Evolutionary conservation across 345 rosid species (phyloP).

Genomic region (Brassica incana): DNA sequence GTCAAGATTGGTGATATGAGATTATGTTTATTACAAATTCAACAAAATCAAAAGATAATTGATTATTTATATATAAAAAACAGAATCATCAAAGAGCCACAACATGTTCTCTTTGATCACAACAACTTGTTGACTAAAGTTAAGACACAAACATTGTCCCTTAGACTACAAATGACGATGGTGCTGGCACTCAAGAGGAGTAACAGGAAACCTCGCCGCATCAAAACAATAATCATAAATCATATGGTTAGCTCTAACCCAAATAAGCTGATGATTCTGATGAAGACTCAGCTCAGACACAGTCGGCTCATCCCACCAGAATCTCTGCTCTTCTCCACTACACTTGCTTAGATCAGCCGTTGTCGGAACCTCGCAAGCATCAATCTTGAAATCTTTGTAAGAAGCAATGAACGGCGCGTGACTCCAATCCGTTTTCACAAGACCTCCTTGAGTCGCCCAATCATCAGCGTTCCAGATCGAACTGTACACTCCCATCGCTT

Average conservation of each 20-base stretch:
- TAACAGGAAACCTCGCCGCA: slow-evolving; percentile 65
- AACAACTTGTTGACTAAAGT: background rate
- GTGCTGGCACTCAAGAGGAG: slow-evolving; percentile 86
- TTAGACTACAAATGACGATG: slow-evolving; percentile 66
- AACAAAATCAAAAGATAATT: slow-evolving; percentile 10
- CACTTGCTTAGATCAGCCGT: slow-evolving; percentile 43
- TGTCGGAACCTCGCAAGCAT: slow-evolving; percentile 74
- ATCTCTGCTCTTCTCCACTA: too few relatives aligned
- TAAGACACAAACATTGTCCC: background rate
- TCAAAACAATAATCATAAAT: slow-evolving; percentile 87
- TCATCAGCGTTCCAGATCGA: slow-evolving; percentile 99
- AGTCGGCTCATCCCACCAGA: slow-evolving; percentile 71
- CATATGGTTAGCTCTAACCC: slow-evolving; percentile 93
- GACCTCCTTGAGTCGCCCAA: slow-evolving; percentile 99
- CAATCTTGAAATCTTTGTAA: slow-evolving; percentile 76
- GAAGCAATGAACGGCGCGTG: slow-evolving; percentile 93
- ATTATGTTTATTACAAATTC: background rate
- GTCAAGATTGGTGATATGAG: slow-evolving; percentile 16
- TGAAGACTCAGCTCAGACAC: slow-evolving; percentile 26
- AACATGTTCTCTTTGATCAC: slow-evolving; percentile 33
- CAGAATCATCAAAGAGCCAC: slow-evolving; percentile 36
- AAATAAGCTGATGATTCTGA: slow-evolving; percentile 90
- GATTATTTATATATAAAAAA: slow-evolving; percentile 35
- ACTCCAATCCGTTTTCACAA: slow-evolving; percentile 91
- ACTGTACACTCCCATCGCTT: slow-evolving; percentile 95